These are phyloP conservation scores for Plenodomus biglobosus DNA, from an alignment of 2,329 filamentous ascomycete species.

Conservation along the genomic window DNA sequence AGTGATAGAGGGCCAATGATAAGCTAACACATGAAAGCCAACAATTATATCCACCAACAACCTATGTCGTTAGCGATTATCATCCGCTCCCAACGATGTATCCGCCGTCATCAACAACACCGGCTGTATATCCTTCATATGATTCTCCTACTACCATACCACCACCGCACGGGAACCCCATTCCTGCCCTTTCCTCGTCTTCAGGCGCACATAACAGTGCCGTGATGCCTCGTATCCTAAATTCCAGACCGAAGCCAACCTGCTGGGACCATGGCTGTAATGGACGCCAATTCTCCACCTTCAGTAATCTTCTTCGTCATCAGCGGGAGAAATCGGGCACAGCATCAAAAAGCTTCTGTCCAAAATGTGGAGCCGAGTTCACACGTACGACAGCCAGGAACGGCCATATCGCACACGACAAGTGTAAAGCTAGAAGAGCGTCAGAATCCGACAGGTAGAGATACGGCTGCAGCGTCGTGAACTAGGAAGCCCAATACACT, in stretches of 20 bases:
- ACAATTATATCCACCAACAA: conserved; percentile 37
- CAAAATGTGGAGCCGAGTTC: conserved; percentile 89
- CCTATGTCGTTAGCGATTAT: conserved; percentile 39
- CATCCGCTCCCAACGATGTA: conserved; percentile 42
- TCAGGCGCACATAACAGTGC: conserved; percentile 28
- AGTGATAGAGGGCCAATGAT: background rate
- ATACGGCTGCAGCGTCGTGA: background rate
- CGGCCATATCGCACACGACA: conserved; percentile 82
- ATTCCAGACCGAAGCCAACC: conserved; percentile 84
- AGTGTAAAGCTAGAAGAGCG: conserved; percentile 75
- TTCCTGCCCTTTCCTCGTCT: conserved; percentile 32
- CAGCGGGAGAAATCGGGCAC: conserved; percentile 94
- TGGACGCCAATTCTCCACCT: conserved; percentile 91
- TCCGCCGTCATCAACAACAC: conserved; percentile 36
- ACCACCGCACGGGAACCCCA: conserved; percentile 16
- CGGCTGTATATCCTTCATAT: conserved; percentile 38
- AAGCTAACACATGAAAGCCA: conserved; percentile 24
- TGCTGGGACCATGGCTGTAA: conserved; percentile 98
- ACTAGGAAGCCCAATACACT: background rate
- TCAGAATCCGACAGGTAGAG: conserved; percentile 40
- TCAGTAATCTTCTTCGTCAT: conserved; percentile 90
- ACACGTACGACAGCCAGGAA: conserved; percentile 87
- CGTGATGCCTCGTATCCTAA: conserved; percentile 61
- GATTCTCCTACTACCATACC: conserved; percentile 28
- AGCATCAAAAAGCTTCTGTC: conserved; percentile 83